Conservation (phyloP, 2,329 filamentous ascomycete species). For the Epichloe bromicola region DNA sequence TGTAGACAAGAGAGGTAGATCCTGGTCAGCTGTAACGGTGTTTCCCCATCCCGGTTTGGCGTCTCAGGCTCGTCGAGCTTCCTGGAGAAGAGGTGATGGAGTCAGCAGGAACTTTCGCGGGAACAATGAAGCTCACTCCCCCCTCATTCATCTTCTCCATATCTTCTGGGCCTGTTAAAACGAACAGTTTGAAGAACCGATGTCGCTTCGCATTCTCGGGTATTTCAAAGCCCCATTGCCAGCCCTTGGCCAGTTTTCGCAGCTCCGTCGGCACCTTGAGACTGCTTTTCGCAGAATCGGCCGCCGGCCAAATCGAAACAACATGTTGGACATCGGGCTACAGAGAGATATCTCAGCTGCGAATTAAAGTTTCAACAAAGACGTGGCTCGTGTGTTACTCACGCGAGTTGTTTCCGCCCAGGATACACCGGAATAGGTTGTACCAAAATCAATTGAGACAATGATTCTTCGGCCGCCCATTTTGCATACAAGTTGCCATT, state of each 20-base stretch:
- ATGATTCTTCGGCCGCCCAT: slow-evolving; percentile 30
- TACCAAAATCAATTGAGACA: slow-evolving; percentile 43
- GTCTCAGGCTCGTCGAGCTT: slow-evolving; percentile 22
- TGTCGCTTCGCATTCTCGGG: slow-evolving; percentile 25
- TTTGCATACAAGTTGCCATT: background rate
- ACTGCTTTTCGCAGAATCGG: slow-evolving; percentile 19
- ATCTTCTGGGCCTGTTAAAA: background rate
- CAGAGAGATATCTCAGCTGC: background rate
- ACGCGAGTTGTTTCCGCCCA: slow-evolving; percentile 32
- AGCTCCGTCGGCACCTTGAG: slow-evolving; percentile 38
- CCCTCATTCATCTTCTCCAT: background rate
- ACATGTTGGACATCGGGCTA: slow-evolving; percentile 27
- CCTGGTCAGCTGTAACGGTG: slow-evolving; percentile 22
- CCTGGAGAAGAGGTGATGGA: slow-evolving; percentile 8
- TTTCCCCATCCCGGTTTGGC: slow-evolving; percentile 19
- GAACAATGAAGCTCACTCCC: background rate
- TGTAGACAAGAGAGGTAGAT: slow-evolving; percentile 34
- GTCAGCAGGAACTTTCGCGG: background rate
- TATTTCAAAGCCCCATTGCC: slow-evolving; percentile 39
- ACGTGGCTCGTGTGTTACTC: slow-evolving; percentile 8
- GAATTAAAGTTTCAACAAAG: too few relatives aligned
- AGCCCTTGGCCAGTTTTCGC: slow-evolving; percentile 25
- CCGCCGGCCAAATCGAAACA: slow-evolving; percentile 32
- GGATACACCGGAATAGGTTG: slow-evolving; percentile 42
- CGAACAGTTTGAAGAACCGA: slow-evolving; percentile 37